Base-by-base conservation (phyloP, 2,329 filamentous ascomycete species). In the Colletotrichum theobromicola region DNA sequence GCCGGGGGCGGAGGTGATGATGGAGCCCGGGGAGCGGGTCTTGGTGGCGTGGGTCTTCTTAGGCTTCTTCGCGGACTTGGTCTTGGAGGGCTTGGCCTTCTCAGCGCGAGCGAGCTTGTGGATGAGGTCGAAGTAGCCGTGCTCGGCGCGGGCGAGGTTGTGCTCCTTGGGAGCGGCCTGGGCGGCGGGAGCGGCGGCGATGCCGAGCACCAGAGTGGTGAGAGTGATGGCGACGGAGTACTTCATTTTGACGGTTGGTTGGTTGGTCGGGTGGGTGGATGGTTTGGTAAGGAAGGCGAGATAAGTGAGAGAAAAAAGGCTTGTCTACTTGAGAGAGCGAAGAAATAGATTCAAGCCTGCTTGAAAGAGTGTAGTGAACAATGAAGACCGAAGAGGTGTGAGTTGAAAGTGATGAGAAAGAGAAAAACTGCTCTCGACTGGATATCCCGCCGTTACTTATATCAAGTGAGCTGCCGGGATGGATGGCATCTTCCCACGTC, bases 341-440 rank as follows among this genome's bases (percentile, higher is more conserved):
- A 42, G 30, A 74, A 72, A 46, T 35, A 37, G 37, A 70, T 72
- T 74, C 72, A 74, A 72, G 72, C 72, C 72, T 72, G 72, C 72
- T 72, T 74, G 72, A 72, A 74, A 50, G 68, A 74, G 34, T 72
- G 68, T 72, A 50, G 42, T 67, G 72, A 67, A 72, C 5, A 63
- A 24, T 18, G 62, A 66, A 60, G 30, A 53, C 24, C 7, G 61
- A 62, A 64, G 63, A 42, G 53, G 32, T 37, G 42, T 24, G 62
- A 50, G 42, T 46, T 37, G 68, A 58, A 74, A 57, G 57, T 30
- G 34, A 58, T 58, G 72, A 53, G 42, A 37, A 8, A 16, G 3
- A 32, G 15, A 32, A 50, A 7, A 4, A 5, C 5, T 7, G 5
- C 10, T 30, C 21, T 58, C n/a, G 34, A 32, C 32, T 6, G 69